Conservation (phyloP, 1,284 basidiomycete genomes). For the Kalmanozyma brasiliensis region DNA sequence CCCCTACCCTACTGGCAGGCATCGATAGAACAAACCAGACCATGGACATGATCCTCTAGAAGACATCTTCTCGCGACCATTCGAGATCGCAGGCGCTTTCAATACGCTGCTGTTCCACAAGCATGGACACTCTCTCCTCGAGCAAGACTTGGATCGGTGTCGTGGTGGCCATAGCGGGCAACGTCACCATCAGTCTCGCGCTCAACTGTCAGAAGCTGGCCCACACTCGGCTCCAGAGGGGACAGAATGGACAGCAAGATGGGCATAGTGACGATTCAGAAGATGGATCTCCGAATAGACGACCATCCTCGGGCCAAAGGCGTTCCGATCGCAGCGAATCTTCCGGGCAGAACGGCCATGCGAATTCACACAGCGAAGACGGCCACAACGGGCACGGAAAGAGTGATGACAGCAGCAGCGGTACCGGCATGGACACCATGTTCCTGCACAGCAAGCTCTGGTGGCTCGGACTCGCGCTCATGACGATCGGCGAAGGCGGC, state of each 20-base stretch:
- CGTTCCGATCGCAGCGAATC: background rate
- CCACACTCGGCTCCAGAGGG: slow-evolving; percentile 76
- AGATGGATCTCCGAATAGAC: background rate
- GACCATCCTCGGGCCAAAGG: background rate
- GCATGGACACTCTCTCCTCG: slow-evolving; percentile 17
- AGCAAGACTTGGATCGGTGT: slow-evolving; percentile 75
- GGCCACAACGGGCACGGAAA: background rate
- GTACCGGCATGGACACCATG: slow-evolving; percentile 40
- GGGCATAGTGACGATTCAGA: slow-evolving; percentile 46
- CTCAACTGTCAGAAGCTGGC: slow-evolving; percentile 84
- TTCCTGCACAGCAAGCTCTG: slow-evolving; percentile 75
- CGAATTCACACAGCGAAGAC: background rate
- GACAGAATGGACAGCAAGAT: slow-evolving; percentile 9
- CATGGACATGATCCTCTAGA: no score
- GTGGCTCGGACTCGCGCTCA: slow-evolving; percentile 89
- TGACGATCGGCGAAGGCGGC: slow-evolving; percentile 89
- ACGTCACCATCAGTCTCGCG: slow-evolving; percentile 87
- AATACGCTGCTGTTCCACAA: background rate
- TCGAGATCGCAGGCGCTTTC: no score
- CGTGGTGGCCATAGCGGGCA: slow-evolving; percentile 82
- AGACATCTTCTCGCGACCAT: no score
- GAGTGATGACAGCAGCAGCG: slow-evolving; percentile 7
- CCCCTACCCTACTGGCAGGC: no score
- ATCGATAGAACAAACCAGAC: no score
- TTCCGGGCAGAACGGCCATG: background rate